Evolutionary conservation across 2,329 filamentous ascomycete species (phyloP).

Genomic region (Hymenoscyphus occultus): DNA sequence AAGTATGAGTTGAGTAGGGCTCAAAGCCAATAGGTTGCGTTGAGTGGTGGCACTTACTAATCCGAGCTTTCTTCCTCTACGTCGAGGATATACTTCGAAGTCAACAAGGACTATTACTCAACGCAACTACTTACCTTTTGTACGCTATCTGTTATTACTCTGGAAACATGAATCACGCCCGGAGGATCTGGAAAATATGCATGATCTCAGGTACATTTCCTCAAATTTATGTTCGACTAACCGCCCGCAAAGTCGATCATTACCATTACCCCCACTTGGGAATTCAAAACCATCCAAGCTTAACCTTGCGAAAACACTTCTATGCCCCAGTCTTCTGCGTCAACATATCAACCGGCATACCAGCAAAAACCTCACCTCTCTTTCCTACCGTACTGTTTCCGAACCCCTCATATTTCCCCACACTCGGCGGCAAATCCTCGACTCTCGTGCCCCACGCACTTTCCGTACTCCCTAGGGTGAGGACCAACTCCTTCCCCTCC

Average conservation of each 20-base stretch:
- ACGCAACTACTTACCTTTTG: too few relatives aligned
- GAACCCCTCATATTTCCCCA: slow-evolving; percentile 31
- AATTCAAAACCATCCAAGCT: neutral
- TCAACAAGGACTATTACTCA: too few relatives aligned
- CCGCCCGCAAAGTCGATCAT: neutral
- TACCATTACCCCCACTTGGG: neutral
- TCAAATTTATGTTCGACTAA: neutral
- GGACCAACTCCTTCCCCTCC: slow-evolving; percentile 60
- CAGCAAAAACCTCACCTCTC: slow-evolving; percentile 24
- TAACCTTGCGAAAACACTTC: slow-evolving; percentile 21
- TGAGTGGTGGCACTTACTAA: too few relatives aligned
- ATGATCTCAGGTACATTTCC: neutral
- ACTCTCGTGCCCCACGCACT: slow-evolving; percentile 36
- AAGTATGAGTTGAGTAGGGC: too few relatives aligned
- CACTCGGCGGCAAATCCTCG: slow-evolving; percentile 60
- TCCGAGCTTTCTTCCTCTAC: too few relatives aligned
- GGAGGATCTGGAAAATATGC: too few relatives aligned
- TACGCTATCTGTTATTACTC: too few relatives aligned
- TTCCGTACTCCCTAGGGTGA: slow-evolving; percentile 33
- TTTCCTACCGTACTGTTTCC: slow-evolving; percentile 12
- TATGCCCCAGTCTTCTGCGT: slow-evolving; percentile 23
- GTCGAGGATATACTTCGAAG: too few relatives aligned
- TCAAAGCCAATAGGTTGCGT: too few relatives aligned
- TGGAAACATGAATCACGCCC: too few relatives aligned
- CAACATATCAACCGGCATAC: slow-evolving; percentile 10